Base-by-base conservation (phyloP, 371 early-diverging fungal genomes). In the Gilbertella persicaria region DNA sequence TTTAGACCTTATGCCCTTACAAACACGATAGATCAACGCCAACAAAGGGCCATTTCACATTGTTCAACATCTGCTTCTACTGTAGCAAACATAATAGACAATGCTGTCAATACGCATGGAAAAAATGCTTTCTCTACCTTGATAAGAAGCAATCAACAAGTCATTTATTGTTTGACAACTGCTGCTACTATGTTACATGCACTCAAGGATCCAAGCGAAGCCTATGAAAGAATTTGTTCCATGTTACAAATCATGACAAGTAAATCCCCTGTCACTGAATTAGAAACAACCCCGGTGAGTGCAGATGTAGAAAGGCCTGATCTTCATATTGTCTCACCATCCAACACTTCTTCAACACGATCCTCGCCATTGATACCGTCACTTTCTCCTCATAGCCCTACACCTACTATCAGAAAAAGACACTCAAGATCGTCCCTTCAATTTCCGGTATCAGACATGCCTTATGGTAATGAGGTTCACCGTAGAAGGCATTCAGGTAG, bases 151-250 rank as follows among this genome's bases (percentile, higher is more conserved):
- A 44, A 63, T 7, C 75, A 75, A 10, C 68, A 75, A 41, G 61
- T 67, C 1, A 60, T 75, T 26, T 68, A 75, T 44, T 75, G 62
- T 23, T 36, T 75, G 4, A 52, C 75, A n/a, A 66, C 63, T 3
- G 69, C 75, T 3, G 47, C 66, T n/a, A 75, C 75, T 0, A 47
- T 74, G 2, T 62, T 61, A 44, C 43, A 58, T 19, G 9, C 53
- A 8, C 41, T 21, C 4, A 23, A 42, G 3, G 3, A 10, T n/a
- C 2, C 13, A 43, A 4, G 23, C 20, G 49, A 46, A 9, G 17
- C 44, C 12, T 59, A 53, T 30, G 50, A 53, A 26, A 53, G 45
- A 29, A 53, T 50, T 1, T 26, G 29, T 29, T 45, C 54, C 5
- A 3, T 58, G 3, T 23, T 63, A 16, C 38, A 57, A n/a, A 14